Evolutionary conservation across 2,329 filamentous ascomycete genomes (phyloP).

Genomic region (Zasmidium angulare): DNA sequence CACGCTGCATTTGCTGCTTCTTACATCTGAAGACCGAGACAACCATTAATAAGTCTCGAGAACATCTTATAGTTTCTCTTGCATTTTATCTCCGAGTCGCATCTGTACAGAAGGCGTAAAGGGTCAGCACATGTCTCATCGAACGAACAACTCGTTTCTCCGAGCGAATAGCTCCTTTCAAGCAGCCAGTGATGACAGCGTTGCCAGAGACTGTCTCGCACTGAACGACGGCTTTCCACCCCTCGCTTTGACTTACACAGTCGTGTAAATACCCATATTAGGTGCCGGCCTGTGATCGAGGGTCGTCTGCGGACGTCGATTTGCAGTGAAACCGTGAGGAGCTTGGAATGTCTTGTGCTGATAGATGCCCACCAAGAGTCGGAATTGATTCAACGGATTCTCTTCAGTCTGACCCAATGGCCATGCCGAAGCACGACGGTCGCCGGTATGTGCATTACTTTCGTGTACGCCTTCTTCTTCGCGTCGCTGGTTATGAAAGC

Average conservation of each 20-base stretch:
- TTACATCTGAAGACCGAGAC: constrained; percentile 19
- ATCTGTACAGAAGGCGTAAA: too few species aligned
- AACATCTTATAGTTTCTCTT: constrained; percentile 20
- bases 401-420: background rate
- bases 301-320: constrained; percentile 14
- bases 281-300: constrained; percentile 12
- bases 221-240: too few species aligned
- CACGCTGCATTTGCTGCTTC: background rate
- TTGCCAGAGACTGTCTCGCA: too few species aligned
- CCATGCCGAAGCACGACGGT: background rate
- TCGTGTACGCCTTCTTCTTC: background rate
- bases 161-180: too few species aligned
- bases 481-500: background rate
- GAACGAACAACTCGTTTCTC: too few species aligned
- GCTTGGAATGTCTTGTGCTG: constrained; percentile 21
- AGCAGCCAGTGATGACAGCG: too few species aligned
- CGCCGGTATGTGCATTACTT: background rate
- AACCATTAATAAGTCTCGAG: constrained; percentile 19
- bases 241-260: too few species aligned
- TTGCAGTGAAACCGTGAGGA: constrained; percentile 15
- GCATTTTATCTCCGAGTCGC: constrained; percentile 21
- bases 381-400: constrained; percentile 12
- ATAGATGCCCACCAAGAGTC: constrained; percentile 21
- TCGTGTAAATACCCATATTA: constrained; percentile 23
- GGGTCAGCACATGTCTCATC: too few species aligned